phyloP scores from a whole-genome alignment of 73 alveolate genomes.

The Stentor coeruleus region DNA sequence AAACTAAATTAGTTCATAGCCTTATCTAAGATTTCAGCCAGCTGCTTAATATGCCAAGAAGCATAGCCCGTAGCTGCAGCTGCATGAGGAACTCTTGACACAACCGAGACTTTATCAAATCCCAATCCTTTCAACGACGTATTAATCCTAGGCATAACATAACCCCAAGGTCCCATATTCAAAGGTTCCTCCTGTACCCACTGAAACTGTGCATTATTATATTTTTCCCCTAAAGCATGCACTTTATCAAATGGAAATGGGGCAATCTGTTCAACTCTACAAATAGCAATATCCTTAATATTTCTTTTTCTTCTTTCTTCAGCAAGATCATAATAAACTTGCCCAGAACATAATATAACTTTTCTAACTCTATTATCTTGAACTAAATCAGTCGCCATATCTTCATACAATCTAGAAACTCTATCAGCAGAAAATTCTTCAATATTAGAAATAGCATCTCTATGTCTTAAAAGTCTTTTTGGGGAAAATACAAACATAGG shows the following conservation, averaged over 20 bases:
- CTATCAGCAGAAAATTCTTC: conserved; percentile 41
- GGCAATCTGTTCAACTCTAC: conserved; percentile 85
- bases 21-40: conserved; percentile 42
- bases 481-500: conserved; percentile 84
- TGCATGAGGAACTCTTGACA: conserved; percentile 69
- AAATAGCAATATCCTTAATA: conserved; percentile 72
- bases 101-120: conserved; percentile 36
- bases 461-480: conserved; percentile 73
- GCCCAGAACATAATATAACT: conserved; percentile 76
- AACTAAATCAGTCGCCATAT: conserved; percentile 34
- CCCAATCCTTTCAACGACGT: conserved; percentile 35
- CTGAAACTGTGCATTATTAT: conserved; percentile 59
- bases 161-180: conserved; percentile 68
- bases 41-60: conserved; percentile 59
- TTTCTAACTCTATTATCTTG: conserved; percentile 52
- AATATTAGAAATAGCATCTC: conserved; percentile 42
- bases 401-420: conserved; percentile 43
- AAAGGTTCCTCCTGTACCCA: conserved; percentile 83
- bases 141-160: conserved; percentile 64
- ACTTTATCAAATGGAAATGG: conserved; percentile 93
- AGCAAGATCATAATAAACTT: conserved; percentile 67
- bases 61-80: conserved; percentile 87
- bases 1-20: conserved; percentile 51
- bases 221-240: conserved; percentile 41
- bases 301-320: conserved; percentile 47